A percentile compares a stretch with the other conserved stretches of the same genome.
These are phyloP conservation scores for Oxyria digyna DNA, from an alignment of 148 eudicot genomes.

Conservation along the genomic window DNA sequence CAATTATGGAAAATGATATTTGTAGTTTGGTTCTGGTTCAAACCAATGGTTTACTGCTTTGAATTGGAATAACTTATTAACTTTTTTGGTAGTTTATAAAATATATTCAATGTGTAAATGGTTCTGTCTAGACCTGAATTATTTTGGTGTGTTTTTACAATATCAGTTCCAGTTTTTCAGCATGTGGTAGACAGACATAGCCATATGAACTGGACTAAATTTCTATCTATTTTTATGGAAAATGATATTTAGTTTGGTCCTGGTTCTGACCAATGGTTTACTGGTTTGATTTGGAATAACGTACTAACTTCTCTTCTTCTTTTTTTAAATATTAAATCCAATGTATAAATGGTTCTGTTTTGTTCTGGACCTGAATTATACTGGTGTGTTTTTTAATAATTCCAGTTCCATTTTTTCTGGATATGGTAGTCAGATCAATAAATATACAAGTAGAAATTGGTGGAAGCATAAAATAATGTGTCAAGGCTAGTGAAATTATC, in stretches of 20 bases:
- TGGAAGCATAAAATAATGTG: neutral
- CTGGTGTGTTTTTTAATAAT: neutral
- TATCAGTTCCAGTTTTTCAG: too few relatives aligned
- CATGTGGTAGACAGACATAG: too few relatives aligned
- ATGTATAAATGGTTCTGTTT: neutral
- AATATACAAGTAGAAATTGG: neutral
- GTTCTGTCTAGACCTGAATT: too few relatives aligned
- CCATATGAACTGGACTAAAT: neutral
- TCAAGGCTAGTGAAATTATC: neutral
- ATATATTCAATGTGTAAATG: too few relatives aligned
- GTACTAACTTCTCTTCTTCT: too few relatives aligned
- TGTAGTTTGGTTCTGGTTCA: too few relatives aligned
- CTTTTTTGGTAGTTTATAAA: too few relatives aligned
- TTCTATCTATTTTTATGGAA: neutral
- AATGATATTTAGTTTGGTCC: neutral
- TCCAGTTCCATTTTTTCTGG: neutral
- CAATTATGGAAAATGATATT: too few relatives aligned
- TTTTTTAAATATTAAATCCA: neutral
- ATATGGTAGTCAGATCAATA: neutral
- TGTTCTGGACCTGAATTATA: neutral
- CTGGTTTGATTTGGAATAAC: neutral
- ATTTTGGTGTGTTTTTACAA: too few relatives aligned
- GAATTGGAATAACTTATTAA: too few relatives aligned
- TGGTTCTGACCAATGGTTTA: neutral
- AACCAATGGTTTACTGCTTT: too few relatives aligned